Percentiles rank a stretch among this genome's conserved stretches.
Conservation (phyloP, 1,284 basidiomycete genomes). For the Sanghuangporus weigelae region DNA sequence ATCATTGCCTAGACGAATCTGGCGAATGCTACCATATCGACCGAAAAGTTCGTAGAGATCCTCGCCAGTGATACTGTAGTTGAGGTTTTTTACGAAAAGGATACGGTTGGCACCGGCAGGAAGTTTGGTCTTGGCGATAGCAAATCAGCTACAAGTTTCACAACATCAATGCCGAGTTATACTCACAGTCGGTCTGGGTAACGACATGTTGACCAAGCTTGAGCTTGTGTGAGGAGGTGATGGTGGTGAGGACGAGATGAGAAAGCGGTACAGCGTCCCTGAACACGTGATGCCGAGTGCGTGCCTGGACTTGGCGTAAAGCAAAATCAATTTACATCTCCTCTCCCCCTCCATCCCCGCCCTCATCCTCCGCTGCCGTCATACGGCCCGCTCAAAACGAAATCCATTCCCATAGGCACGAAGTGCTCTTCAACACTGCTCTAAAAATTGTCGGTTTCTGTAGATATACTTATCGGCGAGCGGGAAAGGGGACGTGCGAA, state of each 20-base stretch:
- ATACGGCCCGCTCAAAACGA: neutral
- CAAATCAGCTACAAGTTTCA: neutral
- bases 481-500: neutral
- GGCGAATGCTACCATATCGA: slow-evolving; percentile 94
- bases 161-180: neutral
- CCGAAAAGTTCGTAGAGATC: slow-evolving; percentile 98
- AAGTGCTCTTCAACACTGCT: neutral
- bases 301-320: neutral
- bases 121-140: slow-evolving; percentile 58
- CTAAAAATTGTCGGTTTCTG: neutral
- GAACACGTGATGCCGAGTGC: neutral
- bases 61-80: slow-evolving; percentile 91
- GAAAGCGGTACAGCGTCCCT: neutral
- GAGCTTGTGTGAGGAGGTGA: neutral
- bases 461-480: neutral
- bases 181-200: neutral
- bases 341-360: neutral
- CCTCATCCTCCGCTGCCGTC: neutral
- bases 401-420: too few relatives aligned
- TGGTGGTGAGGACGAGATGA: neutral
- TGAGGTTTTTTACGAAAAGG: slow-evolving; percentile 85
- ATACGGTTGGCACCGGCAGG: slow-evolving; percentile 83
- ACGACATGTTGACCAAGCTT: neutral
- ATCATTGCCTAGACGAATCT: slow-evolving; percentile 91
- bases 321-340: neutral